A percentile compares a stretch with the other conserved stretches of the same genome.
phyloP scores from a whole-genome alignment of 805 yeast genomes.

The Lachancea sp. region DNA sequence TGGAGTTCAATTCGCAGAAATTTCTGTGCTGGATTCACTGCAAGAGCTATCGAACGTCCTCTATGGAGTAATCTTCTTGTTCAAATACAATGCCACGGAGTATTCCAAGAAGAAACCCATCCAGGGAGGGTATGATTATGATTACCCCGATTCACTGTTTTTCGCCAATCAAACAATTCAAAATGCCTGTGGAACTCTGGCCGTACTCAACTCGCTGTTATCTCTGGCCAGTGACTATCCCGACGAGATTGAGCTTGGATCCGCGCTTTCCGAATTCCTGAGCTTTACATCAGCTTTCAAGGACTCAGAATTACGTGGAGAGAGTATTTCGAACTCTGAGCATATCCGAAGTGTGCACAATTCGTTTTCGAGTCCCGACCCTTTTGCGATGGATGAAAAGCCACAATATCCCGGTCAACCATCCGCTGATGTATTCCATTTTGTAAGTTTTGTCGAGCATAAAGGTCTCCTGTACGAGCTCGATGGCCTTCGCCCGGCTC shows the following conservation, averaged over 20 bases:
- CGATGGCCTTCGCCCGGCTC: slow-evolving; percentile 53
- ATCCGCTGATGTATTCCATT: slow-evolving; percentile 53
- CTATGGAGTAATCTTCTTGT: slow-evolving; percentile 56
- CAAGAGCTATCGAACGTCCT: slow-evolving; percentile 40
- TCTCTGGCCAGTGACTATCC: slow-evolving; percentile 30
- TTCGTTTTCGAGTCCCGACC: slow-evolving; percentile 51
- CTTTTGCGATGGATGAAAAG: slow-evolving; percentile 42
- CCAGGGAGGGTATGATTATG: slow-evolving; percentile 40
- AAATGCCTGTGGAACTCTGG: slow-evolving; percentile 72
- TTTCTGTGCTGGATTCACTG: slow-evolving; percentile 38
- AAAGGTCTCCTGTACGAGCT: slow-evolving; percentile 49
- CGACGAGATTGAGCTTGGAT: slow-evolving; percentile 41
- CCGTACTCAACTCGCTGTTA: slow-evolving; percentile 51
- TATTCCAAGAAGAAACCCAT: slow-evolving; percentile 36
- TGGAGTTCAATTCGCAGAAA: slow-evolving; percentile 50
- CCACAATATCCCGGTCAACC: slow-evolving; percentile 25
- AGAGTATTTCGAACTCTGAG: slow-evolving; percentile 53
- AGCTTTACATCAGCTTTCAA: slow-evolving; percentile 43
- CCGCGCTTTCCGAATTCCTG: slow-evolving; percentile 41
- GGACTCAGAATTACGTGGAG: slow-evolving; percentile 54
- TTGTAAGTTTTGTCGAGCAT: slow-evolving; percentile 45
- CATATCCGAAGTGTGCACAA: slow-evolving; percentile 51
- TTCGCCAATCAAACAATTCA: slow-evolving; percentile 60
- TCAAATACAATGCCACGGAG: slow-evolving; percentile 42
- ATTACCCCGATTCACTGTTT: slow-evolving; percentile 36